These are phyloP conservation scores for Brassica incana DNA, from an alignment of 345 rosid genomes.

Conservation along the genomic window DNA sequence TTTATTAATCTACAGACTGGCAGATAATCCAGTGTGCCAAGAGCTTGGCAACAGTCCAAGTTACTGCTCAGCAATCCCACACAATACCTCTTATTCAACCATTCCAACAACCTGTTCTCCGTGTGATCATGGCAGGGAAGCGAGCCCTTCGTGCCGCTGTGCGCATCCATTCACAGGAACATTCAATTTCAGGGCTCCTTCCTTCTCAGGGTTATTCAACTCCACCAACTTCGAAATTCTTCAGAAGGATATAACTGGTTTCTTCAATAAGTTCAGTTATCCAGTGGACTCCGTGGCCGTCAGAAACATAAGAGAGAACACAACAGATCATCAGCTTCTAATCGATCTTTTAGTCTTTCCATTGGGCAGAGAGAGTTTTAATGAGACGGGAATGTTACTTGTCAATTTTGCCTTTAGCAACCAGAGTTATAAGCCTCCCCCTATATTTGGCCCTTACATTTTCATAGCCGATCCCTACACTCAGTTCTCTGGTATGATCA, in stretches of 20 bases:
- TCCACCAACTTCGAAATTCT: slow-evolving; percentile 42
- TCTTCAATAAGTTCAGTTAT: slow-evolving; percentile 42
- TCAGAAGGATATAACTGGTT: slow-evolving; percentile 25
- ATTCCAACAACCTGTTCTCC: slow-evolving; percentile 44
- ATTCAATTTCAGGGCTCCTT: slow-evolving; percentile 59
- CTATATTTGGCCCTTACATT: slow-evolving; percentile 56
- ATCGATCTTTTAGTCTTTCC: slow-evolving; percentile 62
- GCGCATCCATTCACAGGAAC: slow-evolving; percentile 67
- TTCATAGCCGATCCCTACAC: slow-evolving; percentile 45
- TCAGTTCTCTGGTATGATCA: slow-evolving; percentile 53
- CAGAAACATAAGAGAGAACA: slow-evolving; percentile 57
- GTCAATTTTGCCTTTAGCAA: slow-evolving; percentile 63
- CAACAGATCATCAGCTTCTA: slow-evolving; percentile 43
- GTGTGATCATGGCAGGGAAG: slow-evolving; percentile 43
- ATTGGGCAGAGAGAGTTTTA: slow-evolving; percentile 47
- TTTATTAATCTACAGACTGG: slow-evolving; percentile 54
- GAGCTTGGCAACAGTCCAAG: slow-evolving; percentile 36
- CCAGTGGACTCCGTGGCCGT: slow-evolving; percentile 68
- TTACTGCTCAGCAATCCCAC: slow-evolving; percentile 49
- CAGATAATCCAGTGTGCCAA: slow-evolving; percentile 57
- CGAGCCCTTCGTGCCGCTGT: slow-evolving; percentile 70
- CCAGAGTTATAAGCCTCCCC: slow-evolving; percentile 65
- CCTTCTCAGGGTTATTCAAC: slow-evolving; percentile 62
- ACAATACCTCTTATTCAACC: slow-evolving; percentile 44
- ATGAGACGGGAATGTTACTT: slow-evolving; percentile 40